Evolutionary conservation across 176 grass and related monocot species (phyloP).

Genomic region (Aegilops umbellulata): DNA sequence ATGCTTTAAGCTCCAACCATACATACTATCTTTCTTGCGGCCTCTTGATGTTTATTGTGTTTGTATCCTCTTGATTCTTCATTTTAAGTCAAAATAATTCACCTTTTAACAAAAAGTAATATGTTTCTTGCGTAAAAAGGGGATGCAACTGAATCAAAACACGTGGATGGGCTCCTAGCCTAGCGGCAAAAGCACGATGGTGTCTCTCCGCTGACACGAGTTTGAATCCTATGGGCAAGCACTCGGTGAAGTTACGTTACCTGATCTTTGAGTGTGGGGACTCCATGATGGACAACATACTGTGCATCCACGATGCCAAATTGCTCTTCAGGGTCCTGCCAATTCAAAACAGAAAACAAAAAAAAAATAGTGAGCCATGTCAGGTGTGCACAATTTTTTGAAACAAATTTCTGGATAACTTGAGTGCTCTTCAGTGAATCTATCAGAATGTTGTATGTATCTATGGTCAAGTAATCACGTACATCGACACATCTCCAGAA

Average conservation of each 20-base stretch:
- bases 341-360: neutral
- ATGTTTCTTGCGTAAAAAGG: too few relatives aligned
- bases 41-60: too few relatives aligned
- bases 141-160: too few relatives aligned
- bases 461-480: neutral
- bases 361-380: neutral
- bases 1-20: too few relatives aligned
- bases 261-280: slow-evolving; percentile 1
- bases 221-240: neutral
- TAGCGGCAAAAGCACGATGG: too few relatives aligned
- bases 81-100: too few relatives aligned
- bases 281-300: slow-evolving; percentile 20
- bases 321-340: neutral
- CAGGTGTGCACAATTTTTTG: neutral
- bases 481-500: slow-evolving; percentile 47
- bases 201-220: too few relatives aligned
- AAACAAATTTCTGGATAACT: neutral
- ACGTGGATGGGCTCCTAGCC: too few relatives aligned
- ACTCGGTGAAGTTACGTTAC: neutral
- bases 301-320: neutral
- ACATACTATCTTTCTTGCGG: too few relatives aligned
- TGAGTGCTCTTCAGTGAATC: too few relatives aligned
- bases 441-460: neutral
- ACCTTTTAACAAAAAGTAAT: too few relatives aligned
- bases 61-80: too few relatives aligned